phyloP scores from a whole-genome alignment of 345 rosid species.

The Sonneratia alba region DNA sequence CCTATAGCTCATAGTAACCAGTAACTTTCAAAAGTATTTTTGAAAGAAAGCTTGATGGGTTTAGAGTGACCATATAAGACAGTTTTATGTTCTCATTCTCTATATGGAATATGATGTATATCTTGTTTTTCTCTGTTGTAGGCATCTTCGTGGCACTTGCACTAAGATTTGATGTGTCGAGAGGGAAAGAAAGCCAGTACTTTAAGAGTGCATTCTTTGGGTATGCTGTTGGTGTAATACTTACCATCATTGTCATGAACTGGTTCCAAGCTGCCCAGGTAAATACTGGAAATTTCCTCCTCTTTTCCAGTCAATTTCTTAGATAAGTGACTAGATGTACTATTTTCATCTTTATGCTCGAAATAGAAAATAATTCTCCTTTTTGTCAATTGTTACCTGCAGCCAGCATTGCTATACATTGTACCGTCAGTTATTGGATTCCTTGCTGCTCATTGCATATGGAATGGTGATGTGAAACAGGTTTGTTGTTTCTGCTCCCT shows the following conservation, averaged over 20 bases:
- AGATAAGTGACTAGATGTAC: too few species aligned
- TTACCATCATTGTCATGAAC: constrained; percentile 92
- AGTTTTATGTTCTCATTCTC: background rate
- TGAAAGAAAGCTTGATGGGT: background rate
- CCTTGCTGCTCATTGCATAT: constrained; percentile 80
- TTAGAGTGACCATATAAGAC: too few species aligned
- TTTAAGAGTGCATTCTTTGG: constrained; percentile 95
- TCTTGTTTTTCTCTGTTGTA: constrained; percentile 14
- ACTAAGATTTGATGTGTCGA: constrained; percentile 83
- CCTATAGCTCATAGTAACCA: background rate
- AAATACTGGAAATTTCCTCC: background rate
- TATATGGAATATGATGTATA: background rate
- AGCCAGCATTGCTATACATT: constrained; percentile 96
- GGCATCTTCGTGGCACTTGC: constrained; percentile 98
- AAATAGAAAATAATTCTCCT: background rate
- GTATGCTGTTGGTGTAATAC: constrained; percentile 61
- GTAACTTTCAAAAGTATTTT: background rate
- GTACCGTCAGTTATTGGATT: constrained; percentile 91
- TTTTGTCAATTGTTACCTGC: constrained; percentile 13
- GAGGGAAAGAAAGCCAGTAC: constrained; percentile 76
- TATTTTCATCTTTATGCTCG: background rate
- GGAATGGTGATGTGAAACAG: constrained; percentile 93
- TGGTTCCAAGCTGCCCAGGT: constrained; percentile 99
- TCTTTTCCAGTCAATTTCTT: background rate
- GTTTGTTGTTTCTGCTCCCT: constrained; percentile 28